Conservation (phyloP, 371 early-diverging fungal species). For the Rhizopus sp. region DNA sequence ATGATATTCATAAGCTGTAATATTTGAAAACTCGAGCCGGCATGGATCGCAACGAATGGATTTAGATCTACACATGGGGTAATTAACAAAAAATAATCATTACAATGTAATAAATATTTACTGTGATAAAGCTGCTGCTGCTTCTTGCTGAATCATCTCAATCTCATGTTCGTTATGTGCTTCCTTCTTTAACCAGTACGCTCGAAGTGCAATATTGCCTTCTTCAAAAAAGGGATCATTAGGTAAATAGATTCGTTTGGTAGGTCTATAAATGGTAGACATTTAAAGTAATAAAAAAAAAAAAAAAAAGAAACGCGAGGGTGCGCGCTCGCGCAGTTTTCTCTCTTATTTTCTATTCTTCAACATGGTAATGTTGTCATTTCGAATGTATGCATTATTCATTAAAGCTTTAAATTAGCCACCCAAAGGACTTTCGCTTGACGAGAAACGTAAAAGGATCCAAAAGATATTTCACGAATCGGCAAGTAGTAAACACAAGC, state of each 20-base stretch:
- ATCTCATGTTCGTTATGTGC: conserved; percentile 15
- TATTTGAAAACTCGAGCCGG: conserved; percentile 18
- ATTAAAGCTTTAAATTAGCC: conserved; percentile 16
- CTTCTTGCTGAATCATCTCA: conserved; percentile 34
- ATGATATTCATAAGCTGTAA: conserved; percentile 56
- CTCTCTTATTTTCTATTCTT: background rate
- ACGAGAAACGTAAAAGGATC: conserved; percentile 82
- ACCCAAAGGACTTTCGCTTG: conserved; percentile 62
- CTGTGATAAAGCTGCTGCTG: conserved; percentile 12
- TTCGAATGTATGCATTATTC: background rate
- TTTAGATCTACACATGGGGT: conserved; percentile 19
- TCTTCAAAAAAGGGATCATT: conserved; percentile 56
- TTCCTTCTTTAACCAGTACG: conserved; percentile 47
- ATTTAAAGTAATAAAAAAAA: conserved; percentile 5
- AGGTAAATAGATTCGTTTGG: conserved; percentile 28
- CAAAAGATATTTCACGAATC: conserved; percentile 81
- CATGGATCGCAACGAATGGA: conserved; percentile 30
- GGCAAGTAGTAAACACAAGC: conserved; percentile 37
- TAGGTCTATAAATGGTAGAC: conserved; percentile 40
- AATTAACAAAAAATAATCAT: background rate
- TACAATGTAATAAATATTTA: conserved; percentile 10
- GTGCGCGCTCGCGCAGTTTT: background rate
- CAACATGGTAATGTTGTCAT: background rate
- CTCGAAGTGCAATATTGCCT: conserved; percentile 54
- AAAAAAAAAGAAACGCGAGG: background rate